A percentile compares a stretch with the other conserved stretches of the same genome.
These are phyloP conservation scores for Mollisiaceae sp. DNA, from an alignment of 2,329 filamentous ascomycete genomes.

Conservation along the genomic window DNA sequence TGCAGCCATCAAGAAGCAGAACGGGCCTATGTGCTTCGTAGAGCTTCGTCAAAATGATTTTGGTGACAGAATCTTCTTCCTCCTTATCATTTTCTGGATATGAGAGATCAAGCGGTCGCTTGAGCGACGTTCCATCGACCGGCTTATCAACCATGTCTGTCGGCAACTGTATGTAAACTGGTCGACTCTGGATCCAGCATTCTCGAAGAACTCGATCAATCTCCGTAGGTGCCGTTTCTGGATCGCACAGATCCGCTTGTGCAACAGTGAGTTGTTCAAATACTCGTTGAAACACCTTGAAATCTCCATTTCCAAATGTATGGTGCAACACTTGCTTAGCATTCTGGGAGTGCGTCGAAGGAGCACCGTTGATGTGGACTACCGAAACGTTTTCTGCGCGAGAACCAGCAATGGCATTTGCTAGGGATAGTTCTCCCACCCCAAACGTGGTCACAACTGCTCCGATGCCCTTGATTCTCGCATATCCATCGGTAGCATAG, in stretches of 20 bases:
- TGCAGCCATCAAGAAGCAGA: neutral
- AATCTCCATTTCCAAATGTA: neutral
- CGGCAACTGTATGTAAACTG: neutral
- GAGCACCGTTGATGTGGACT: slow-evolving; percentile 43
- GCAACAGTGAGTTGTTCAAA: slow-evolving; percentile 52
- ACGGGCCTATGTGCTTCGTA: neutral
- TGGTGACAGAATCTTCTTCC: neutral
- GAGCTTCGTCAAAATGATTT: neutral
- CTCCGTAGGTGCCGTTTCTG: neutral
- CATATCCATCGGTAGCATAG: slow-evolving; percentile 80
- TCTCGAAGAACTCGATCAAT: neutral
- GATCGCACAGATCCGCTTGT: neutral
- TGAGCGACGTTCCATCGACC: neutral
- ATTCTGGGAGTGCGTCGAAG: neutral
- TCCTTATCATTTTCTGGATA: neutral
- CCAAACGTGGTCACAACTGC: slow-evolving; percentile 77
- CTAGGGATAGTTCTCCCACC: slow-evolving; percentile 70
- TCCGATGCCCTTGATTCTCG: slow-evolving; percentile 69
- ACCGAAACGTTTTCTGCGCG: slow-evolving; percentile 73
- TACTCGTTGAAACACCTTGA: neutral
- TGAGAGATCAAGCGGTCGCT: neutral
- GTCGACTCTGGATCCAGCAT: slow-evolving; percentile 2
- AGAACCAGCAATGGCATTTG: slow-evolving; percentile 73
- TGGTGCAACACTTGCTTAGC: neutral
- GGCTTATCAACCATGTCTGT: neutral